Evolutionary conservation across 2,329 filamentous ascomycete species (phyloP).

Genomic region (Cercospora beticola): DNA sequence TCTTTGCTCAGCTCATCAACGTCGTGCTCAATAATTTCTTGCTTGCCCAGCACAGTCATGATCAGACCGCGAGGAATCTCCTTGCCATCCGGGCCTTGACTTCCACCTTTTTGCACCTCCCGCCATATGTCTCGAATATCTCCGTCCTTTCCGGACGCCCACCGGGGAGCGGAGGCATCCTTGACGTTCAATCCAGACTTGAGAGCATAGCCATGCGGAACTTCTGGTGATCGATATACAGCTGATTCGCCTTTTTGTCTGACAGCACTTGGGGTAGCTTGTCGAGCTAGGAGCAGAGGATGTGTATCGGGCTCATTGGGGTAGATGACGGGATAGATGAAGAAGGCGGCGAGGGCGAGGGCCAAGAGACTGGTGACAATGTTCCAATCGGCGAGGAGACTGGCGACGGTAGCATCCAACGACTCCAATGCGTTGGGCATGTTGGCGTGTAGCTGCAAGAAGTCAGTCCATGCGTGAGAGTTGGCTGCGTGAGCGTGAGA

Average conservation of each 20-base stretch:
- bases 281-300: constrained; percentile 83
- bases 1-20: constrained; percentile 73
- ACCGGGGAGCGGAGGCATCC: constrained; percentile 75
- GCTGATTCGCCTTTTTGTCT: constrained; percentile 83
- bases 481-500: background rate
- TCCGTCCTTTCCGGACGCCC: constrained; percentile 78
- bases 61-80: constrained; percentile 67
- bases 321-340: constrained; percentile 69
- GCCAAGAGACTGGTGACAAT: constrained; percentile 72
- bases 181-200: constrained; percentile 78
- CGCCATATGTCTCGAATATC: constrained; percentile 92
- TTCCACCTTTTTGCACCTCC: constrained; percentile 50
- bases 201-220: constrained; percentile 80
- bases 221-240: constrained; percentile 77
- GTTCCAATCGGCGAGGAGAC: constrained; percentile 77
- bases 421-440: constrained; percentile 24
- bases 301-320: constrained; percentile 84
- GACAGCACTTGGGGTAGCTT: constrained; percentile 74
- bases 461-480: background rate
- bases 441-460: background rate
- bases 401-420: constrained; percentile 69
- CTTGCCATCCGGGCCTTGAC: constrained; percentile 61
- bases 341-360: constrained; percentile 63
- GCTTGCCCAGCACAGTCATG: constrained; percentile 74
- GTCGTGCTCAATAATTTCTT: constrained; percentile 70